These are phyloP conservation scores for Aspergillus sp. DNA, from an alignment of 2,329 filamentous ascomycete genomes.

Conservation along the genomic window DNA sequence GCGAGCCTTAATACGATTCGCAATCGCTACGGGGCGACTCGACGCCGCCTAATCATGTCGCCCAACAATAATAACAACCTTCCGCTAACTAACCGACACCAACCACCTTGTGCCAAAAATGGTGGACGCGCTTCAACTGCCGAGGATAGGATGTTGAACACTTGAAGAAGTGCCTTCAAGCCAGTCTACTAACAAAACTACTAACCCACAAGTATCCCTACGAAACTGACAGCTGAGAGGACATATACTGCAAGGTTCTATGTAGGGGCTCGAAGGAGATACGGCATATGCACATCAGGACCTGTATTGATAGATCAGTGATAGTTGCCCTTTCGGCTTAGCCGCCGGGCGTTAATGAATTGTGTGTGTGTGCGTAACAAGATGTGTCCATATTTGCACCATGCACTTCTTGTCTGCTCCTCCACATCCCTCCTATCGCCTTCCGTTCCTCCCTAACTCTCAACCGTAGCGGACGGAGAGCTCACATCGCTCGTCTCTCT, in stretches of 20 bases:
- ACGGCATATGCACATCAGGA: background rate
- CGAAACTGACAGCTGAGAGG: slow-evolving; percentile 18
- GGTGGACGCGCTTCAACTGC: slow-evolving; percentile 34
- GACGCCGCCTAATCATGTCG: slow-evolving; percentile 22
- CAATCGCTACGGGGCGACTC: slow-evolving; percentile 25
- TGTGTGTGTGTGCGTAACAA: background rate
- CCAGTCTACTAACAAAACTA: slow-evolving; percentile 26
- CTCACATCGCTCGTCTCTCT: background rate
- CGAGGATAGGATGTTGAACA: slow-evolving; percentile 35
- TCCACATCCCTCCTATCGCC: background rate
- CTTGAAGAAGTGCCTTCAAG: slow-evolving; percentile 35
- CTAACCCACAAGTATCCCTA: slow-evolving; percentile 24
- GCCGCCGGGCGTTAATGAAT: background rate
- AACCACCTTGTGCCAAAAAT: slow-evolving; percentile 23
- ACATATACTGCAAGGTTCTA: slow-evolving; percentile 17
- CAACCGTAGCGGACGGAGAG: background rate
- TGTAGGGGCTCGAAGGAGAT: slow-evolving; percentile 21
- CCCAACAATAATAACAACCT: slow-evolving; percentile 6
- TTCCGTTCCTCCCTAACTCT: background rate
- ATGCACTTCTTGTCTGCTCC: background rate
- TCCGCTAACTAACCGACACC: slow-evolving; percentile 14
- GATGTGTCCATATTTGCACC: too few relatives aligned
- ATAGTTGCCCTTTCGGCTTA: slow-evolving; percentile 2
- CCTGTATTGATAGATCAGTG: background rate
- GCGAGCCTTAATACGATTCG: slow-evolving; percentile 27